Evolutionary conservation across 257 asterid species (phyloP).

Genomic region (Fraxinus anomala): DNA sequence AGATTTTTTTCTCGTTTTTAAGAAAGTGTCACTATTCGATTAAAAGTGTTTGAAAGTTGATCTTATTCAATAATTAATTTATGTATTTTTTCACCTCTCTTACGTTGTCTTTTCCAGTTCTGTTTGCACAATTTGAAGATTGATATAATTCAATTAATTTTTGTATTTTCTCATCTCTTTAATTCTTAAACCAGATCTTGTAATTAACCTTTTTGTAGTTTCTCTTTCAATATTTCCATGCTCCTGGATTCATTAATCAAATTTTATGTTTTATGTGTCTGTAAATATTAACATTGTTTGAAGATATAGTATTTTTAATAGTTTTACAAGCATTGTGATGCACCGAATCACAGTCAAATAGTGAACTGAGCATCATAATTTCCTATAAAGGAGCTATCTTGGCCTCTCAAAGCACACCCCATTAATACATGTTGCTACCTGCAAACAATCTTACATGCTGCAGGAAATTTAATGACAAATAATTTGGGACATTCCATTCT

Average conservation of each 20-base stretch:
- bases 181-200: not conserved
- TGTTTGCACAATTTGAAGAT: not conserved
- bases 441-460: not conserved
- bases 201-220: not conserved
- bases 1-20: not conserved
- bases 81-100: not conserved
- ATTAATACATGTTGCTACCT: not conserved
- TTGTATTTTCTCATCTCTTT: not conserved
- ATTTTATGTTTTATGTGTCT: constrained; percentile 6
- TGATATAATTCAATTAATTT: not conserved
- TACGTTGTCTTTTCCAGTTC: not conserved
- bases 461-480: not conserved
- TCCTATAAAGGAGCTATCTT: not conserved
- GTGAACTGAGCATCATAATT: not conserved
- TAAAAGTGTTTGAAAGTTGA: constrained; percentile 1
- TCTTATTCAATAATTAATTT: not conserved
- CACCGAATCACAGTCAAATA: not conserved
- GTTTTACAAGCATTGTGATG: constrained; percentile 2
- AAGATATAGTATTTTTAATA: not conserved
- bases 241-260: constrained; percentile 7
- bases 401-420: not conserved
- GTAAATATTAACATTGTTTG: too few relatives aligned
- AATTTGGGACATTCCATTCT: not conserved
- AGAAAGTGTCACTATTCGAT: not conserved
- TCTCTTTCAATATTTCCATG: constrained; percentile 7